phyloP scores from a whole-genome alignment of 179 eudicot genomes.

The Vitellaria paradoxa region DNA sequence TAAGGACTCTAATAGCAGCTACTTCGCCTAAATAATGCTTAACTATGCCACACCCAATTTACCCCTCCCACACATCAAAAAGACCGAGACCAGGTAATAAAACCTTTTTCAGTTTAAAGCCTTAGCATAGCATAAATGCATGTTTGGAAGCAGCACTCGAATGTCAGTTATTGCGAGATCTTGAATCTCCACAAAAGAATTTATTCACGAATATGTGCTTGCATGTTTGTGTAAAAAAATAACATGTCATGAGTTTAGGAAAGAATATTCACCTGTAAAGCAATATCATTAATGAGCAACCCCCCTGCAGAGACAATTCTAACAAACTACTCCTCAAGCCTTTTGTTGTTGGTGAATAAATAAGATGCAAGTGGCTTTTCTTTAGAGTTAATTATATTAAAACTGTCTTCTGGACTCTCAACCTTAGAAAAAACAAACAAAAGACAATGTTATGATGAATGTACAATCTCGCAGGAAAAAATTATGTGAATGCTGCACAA shows the following conservation, averaged over 20 bases:
- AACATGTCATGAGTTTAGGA: not conserved
- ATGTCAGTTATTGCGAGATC: not conserved
- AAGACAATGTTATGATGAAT: not conserved
- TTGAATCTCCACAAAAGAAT: not conserved
- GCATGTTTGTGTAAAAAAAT: not conserved
- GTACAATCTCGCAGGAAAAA: not conserved
- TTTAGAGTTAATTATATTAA: slow-evolving; percentile 57
- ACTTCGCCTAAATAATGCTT: too few relatives aligned
- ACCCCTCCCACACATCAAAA: too few relatives aligned
- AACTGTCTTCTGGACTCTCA: slow-evolving; percentile 59
- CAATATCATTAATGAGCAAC: slow-evolving; percentile 69
- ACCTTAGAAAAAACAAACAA: slow-evolving; percentile 42
- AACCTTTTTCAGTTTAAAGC: too few relatives aligned
- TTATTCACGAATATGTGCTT: not conserved
- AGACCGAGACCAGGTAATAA: too few relatives aligned
- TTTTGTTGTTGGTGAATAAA: slow-evolving; percentile 70
- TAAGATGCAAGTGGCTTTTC: slow-evolving; percentile 95
- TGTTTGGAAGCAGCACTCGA: not conserved
- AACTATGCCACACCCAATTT: too few relatives aligned
- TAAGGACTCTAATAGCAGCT: too few relatives aligned
- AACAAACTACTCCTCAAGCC: slow-evolving; percentile 58
- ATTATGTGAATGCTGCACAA: not conserved
- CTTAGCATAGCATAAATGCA: not conserved
- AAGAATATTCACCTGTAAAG: slow-evolving; percentile 57
- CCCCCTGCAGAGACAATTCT: slow-evolving; percentile 77